phyloP scores from a whole-genome alignment of 2,329 filamentous ascomycete species.

The Uncinocarpus reesii region DNA sequence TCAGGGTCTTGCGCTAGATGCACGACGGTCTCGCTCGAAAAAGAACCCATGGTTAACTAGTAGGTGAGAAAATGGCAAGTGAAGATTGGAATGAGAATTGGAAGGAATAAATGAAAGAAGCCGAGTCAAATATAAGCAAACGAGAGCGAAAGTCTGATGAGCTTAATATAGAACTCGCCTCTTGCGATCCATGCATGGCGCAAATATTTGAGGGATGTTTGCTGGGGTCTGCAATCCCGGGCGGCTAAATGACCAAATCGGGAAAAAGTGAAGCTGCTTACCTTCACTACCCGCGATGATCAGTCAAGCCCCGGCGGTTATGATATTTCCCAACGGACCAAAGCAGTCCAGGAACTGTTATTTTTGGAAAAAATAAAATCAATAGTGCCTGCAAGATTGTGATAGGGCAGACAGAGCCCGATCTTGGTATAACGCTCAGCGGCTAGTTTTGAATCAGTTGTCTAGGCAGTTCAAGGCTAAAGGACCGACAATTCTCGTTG shows the following conservation, averaged over 20 bases:
- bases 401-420: not conserved
- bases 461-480: not conserved
- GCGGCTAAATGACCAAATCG: slow-evolving; percentile 9
- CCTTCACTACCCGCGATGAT: slow-evolving; percentile 3
- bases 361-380: no score
- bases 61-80: not conserved
- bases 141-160: not conserved
- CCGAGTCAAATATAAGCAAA: not conserved
- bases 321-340: not conserved
- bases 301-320: slow-evolving; percentile 1
- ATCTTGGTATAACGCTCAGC: no score
- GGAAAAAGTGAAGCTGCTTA: slow-evolving; percentile 1
- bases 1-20: not conserved
- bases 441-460: no score
- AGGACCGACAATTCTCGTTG: not conserved
- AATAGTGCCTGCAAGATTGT: not conserved
- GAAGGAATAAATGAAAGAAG: not conserved
- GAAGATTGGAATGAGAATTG: not conserved
- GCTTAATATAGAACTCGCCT: not conserved
- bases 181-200: not conserved
- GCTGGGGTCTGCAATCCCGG: slow-evolving; percentile 2
- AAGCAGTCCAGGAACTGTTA: not conserved
- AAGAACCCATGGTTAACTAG: slow-evolving; percentile 3
- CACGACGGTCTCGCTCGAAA: not conserved
- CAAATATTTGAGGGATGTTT: not conserved